These are phyloP conservation scores for Fusarium pseudocircinatum DNA, from an alignment of 2,329 filamentous ascomycete genomes.

Conservation along the genomic window DNA sequence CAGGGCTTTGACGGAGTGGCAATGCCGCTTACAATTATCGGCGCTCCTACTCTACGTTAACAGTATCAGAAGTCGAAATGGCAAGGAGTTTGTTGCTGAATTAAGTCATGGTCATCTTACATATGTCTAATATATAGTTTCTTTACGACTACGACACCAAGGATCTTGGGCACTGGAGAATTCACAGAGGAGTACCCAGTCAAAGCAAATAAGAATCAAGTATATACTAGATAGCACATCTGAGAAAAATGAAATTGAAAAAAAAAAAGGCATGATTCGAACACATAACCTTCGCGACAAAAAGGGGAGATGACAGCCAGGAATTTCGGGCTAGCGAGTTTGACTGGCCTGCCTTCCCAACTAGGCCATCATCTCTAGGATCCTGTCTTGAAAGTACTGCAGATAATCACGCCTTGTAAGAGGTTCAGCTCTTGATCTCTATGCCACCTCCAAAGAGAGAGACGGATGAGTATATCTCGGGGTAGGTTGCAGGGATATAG, in stretches of 20 bases:
- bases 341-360: neutral
- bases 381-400: neutral
- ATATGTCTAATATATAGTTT: no score
- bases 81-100: neutral
- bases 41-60: rapidly evolving
- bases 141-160: no score
- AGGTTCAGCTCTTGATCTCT: neutral
- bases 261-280: neutral
- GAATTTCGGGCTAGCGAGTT: neutral
- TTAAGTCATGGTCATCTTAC: neutral
- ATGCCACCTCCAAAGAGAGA: neutral
- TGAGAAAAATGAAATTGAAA: no score
- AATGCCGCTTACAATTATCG: neutral
- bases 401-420: neutral
- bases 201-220: no score
- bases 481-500: neutral
- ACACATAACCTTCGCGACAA: neutral
- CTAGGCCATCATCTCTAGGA: neutral
- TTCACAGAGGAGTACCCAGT: no score
- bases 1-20: neutral
- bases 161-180: no score
- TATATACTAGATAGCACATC: no score
- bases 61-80: neutral
- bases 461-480: no score
- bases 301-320: neutral